Conservation (phyloP, 2,329 filamentous ascomycete genomes). For the Alternaria atra region DNA sequence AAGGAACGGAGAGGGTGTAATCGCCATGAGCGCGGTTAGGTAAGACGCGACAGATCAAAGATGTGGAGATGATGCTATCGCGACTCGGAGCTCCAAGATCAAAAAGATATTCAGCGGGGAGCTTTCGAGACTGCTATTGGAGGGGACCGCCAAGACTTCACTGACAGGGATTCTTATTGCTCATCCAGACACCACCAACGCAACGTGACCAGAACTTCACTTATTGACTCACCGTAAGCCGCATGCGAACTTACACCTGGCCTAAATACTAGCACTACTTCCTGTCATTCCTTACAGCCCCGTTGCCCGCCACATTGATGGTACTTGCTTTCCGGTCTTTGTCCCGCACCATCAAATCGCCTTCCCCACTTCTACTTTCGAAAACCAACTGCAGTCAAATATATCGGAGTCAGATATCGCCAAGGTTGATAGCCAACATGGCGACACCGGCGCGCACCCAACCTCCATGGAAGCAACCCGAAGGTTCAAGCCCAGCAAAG, state of each 20-base stretch:
- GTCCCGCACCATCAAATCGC: slow-evolving; percentile 37
- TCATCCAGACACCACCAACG: slow-evolving; percentile 17
- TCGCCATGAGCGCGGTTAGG: slow-evolving; percentile 28
- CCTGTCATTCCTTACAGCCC: slow-evolving; percentile 27
- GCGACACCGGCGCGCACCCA: slow-evolving; percentile 49
- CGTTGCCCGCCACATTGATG: slow-evolving; percentile 40
- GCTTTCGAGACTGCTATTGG: slow-evolving; percentile 37
- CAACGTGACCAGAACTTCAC: slow-evolving; percentile 18
- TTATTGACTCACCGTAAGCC: slow-evolving; percentile 36
- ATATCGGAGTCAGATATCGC: slow-evolving; percentile 6
- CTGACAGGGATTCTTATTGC: slow-evolving; percentile 23
- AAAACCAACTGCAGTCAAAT: slow-evolving; percentile 23
- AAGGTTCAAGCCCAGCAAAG: slow-evolving; percentile 56
- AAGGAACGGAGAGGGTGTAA: slow-evolving; percentile 76
- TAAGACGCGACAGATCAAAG: neutral
- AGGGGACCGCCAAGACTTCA: slow-evolving; percentile 36
- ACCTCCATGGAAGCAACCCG: slow-evolving; percentile 52
- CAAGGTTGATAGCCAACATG: slow-evolving; percentile 36
- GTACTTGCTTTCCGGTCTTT: slow-evolving; percentile 38
- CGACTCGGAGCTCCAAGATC: slow-evolving; percentile 15
- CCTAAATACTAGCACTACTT: slow-evolving; percentile 18
- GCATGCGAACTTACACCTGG: slow-evolving; percentile 21
- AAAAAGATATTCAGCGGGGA: slow-evolving; percentile 33
- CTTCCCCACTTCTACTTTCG: slow-evolving; percentile 31
- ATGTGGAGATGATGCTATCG: slow-evolving; percentile 8